phyloP scores from a whole-genome alignment of 169 alveolate species.

The Pseudocohnilembus persalinus region DNA sequence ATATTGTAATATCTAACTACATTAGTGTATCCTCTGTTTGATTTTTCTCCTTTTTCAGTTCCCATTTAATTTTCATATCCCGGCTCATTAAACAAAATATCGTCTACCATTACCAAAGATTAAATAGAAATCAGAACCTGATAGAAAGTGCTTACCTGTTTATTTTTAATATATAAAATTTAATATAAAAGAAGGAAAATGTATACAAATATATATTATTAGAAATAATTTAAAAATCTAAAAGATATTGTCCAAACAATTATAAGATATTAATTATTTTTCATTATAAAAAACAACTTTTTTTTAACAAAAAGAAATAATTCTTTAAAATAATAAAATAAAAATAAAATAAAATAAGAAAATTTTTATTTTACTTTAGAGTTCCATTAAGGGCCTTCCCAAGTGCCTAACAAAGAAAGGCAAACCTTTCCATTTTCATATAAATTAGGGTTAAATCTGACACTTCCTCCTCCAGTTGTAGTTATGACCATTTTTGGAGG shows the following conservation, averaged over 20 bases:
- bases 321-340: conserved; percentile 49
- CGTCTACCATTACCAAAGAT: conserved; percentile 84
- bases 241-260: no score
- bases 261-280: no score
- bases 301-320: conserved; percentile 38
- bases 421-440: conserved; percentile 88
- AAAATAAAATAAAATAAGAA: conserved; percentile 43
- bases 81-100: conserved; percentile 88
- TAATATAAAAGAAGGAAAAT: no score
- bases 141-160: conserved; percentile 75
- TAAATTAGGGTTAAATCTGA: conserved; percentile 86
- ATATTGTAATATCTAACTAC: conserved; percentile 85
- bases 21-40: conserved; percentile 81
- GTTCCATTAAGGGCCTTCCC: conserved; percentile 89
- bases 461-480: conserved; percentile 86
- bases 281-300: no score
- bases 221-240: no score
- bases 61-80: conserved; percentile 84
- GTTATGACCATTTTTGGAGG: conserved; percentile 81
- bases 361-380: conserved; percentile 49
- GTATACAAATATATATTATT: no score
- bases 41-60: conserved; percentile 80
- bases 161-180: no score
- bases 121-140: conserved; percentile 84
- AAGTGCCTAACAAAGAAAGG: conserved; percentile 84